phyloP scores from a whole-genome alignment of 768 basidiomycete genomes.

The Termitomyces sp. region DNA sequence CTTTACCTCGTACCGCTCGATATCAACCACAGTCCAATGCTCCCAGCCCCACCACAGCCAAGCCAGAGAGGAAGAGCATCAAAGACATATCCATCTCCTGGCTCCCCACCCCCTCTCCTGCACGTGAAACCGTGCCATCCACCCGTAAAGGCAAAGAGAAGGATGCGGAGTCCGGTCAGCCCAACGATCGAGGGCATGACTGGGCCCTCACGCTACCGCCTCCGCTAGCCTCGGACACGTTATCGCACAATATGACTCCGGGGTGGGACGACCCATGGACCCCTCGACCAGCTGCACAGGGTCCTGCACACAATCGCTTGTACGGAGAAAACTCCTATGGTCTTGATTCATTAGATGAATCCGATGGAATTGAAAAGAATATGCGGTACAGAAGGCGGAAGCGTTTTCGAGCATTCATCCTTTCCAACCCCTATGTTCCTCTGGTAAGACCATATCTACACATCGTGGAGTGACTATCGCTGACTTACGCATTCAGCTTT shows the following conservation, averaged over 20 bases:
- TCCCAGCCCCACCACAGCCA: slow-evolving; percentile 16
- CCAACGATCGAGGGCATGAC: slow-evolving; percentile 13
- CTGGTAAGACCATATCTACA: slow-evolving; percentile 40
- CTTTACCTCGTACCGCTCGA: slow-evolving; percentile 42
- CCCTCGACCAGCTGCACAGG: slow-evolving; percentile 36
- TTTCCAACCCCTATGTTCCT: slow-evolving; percentile 75
- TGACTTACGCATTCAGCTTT: slow-evolving; percentile 45
- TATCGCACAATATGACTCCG: slow-evolving; percentile 51
- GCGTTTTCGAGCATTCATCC: slow-evolving; percentile 57
- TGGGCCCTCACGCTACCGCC: slow-evolving; percentile 29
- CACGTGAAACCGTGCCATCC: slow-evolving; percentile 29
- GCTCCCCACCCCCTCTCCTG: slow-evolving; percentile 36
- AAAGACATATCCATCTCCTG: slow-evolving; percentile 47
- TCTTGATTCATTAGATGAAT: slow-evolving; percentile 20
- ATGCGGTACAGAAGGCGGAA: slow-evolving; percentile 35
- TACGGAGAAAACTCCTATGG: slow-evolving; percentile 21
- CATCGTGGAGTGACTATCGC: slow-evolving; percentile 3
- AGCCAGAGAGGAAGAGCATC: slow-evolving; percentile 30
- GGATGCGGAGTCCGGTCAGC: slow-evolving; percentile 14
- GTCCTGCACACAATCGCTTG: slow-evolving; percentile 25
- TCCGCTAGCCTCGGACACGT: slow-evolving; percentile 40
- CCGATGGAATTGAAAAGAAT: slow-evolving; percentile 20
- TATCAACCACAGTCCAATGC: slow-evolving; percentile 18
- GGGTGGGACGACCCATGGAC: slow-evolving; percentile 70
- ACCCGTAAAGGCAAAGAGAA: slow-evolving; percentile 29